These are phyloP conservation scores for Comarum palustre DNA, from an alignment of 306 rosid genomes.

Conservation along the genomic window DNA sequence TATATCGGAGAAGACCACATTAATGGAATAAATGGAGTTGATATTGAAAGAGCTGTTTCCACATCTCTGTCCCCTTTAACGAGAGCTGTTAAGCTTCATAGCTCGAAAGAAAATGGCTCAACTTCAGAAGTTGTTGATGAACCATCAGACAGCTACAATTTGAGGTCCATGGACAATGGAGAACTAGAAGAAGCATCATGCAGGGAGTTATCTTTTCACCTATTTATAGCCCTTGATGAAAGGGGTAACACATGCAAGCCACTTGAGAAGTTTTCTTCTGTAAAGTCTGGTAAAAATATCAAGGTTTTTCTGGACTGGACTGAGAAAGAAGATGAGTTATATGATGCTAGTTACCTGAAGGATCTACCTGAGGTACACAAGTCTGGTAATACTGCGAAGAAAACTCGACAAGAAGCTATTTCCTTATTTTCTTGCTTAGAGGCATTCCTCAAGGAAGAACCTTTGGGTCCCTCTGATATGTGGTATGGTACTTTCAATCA, in stretches of 20 bases:
- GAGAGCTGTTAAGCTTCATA: conserved; percentile 50
- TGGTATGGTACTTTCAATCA: conserved; percentile 53
- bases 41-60: conserved; percentile 50
- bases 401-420: conserved; percentile 86
- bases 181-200: conserved; percentile 52
- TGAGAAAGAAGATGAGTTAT: conserved; percentile 57
- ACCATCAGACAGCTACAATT: conserved; percentile 43
- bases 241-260: conserved; percentile 52
- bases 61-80: conserved; percentile 68
- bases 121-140: conserved; percentile 45
- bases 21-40: conserved; percentile 55
- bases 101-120: conserved; percentile 71
- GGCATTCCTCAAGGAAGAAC: conserved; percentile 95
- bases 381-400: conserved; percentile 69
- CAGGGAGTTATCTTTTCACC: conserved; percentile 58
- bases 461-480: conserved; percentile 98
- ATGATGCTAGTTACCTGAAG: conserved; percentile 73
- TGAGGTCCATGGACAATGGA: conserved; percentile 29
- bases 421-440: conserved; percentile 97
- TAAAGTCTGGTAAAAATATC: conserved; percentile 43
- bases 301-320: conserved; percentile 82
- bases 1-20: conserved; percentile 55
- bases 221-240: conserved; percentile 48
- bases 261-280: conserved; percentile 50
- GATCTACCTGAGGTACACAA: conserved; percentile 92